Evolutionary conservation across 2,329 filamentous ascomycete species (phyloP).

Genomic region (Coniochaeta ligniaria): DNA sequence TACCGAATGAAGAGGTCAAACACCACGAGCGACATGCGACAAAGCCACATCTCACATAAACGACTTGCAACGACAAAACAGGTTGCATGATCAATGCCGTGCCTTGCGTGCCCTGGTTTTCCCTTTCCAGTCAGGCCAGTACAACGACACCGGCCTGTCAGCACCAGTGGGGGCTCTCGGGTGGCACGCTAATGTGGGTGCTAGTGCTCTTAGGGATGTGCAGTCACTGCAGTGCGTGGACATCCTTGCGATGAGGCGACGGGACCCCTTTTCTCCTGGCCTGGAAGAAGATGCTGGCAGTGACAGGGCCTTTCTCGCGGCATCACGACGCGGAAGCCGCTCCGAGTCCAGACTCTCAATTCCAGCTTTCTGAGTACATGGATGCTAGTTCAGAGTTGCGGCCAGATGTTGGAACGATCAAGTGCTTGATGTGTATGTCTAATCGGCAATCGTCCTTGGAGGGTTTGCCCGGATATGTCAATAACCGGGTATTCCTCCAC

Average conservation of each 20-base stretch:
- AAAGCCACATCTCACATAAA: not conserved
- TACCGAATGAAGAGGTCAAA: too few relatives aligned
- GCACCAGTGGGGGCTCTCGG: not conserved
- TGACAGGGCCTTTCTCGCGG: not conserved
- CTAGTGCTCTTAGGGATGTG: not conserved
- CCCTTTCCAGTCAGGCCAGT: not conserved
- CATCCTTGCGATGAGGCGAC: not conserved
- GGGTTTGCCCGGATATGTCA: not conserved
- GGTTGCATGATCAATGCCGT: not conserved
- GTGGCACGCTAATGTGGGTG: not conserved
- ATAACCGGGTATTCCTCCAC: not conserved
- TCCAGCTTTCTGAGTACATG: too few relatives aligned
- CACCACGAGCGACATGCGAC: not conserved
- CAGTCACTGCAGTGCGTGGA: not conserved
- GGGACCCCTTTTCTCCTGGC: not conserved
- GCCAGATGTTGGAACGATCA: too few relatives aligned
- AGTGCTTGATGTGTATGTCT: too few relatives aligned
- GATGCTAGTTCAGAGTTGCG: too few relatives aligned
- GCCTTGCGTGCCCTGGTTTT: not conserved
- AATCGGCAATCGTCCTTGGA: too few relatives aligned
- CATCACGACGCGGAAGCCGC: not conserved
- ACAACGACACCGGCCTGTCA: not conserved
- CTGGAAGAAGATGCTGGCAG: not conserved
- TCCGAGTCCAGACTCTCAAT: not conserved
- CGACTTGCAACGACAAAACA: not conserved